Conservation (phyloP, 495 filamentous ascomycete genomes). For the Monascus purpureus region DNA sequence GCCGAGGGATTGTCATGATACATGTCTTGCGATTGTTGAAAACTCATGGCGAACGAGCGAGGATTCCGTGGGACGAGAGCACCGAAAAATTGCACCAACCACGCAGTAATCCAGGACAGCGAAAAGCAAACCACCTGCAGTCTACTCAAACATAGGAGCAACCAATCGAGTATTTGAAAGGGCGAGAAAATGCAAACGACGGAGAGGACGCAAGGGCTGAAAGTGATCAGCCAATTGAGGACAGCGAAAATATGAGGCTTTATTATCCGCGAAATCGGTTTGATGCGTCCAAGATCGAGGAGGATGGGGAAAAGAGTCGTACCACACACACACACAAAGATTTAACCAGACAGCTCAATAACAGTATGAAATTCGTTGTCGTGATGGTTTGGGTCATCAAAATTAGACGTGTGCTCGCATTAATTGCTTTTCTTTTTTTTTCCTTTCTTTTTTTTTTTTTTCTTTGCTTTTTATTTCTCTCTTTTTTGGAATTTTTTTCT, state of each 20-base stretch:
- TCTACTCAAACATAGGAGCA: slow-evolving; percentile 25
- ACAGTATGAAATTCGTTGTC: slow-evolving; percentile 8
- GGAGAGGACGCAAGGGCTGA: slow-evolving; percentile 5
- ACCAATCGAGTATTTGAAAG: slow-evolving; percentile 8
- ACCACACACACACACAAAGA: slow-evolving; percentile 5
- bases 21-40: slow-evolving; percentile 46
- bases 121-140: slow-evolving; percentile 3
- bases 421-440: not conserved
- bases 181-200: slow-evolving; percentile 4
- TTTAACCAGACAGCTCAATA: slow-evolving; percentile 11
- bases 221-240: slow-evolving; percentile 1
- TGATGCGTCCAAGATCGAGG: not conserved
- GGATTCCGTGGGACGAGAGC: slow-evolving; percentile 29
- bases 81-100: slow-evolving; percentile 20
- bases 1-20: slow-evolving; percentile 46
- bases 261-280: not conserved
- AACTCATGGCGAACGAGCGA: slow-evolving; percentile 33
- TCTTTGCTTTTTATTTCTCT: not conserved
- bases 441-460: not conserved
- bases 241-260: slow-evolving; percentile 5
- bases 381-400: slow-evolving; percentile 14
- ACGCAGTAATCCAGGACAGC: slow-evolving; percentile 19
- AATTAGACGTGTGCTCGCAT: slow-evolving; percentile 1
- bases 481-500: not conserved
- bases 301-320: slow-evolving; percentile 4